A percentile compares a stretch with the other conserved stretches of the same genome.
Evolutionary conservation across 73 alveolate genomes (phyloP).

Genomic region (Blepharisma japonicum): DNA sequence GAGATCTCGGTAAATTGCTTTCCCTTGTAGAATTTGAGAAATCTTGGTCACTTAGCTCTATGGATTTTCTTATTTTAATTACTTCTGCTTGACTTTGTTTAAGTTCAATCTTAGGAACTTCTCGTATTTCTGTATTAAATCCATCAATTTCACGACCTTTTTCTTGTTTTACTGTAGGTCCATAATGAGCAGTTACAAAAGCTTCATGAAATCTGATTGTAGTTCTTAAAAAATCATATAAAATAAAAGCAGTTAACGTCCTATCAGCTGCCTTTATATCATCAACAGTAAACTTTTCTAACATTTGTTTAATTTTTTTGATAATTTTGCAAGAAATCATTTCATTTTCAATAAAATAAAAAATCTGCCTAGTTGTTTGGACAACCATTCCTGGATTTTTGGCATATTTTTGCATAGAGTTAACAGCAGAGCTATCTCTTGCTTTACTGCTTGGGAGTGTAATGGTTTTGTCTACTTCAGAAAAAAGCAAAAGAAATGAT

Average conservation of each 20-base stretch:
- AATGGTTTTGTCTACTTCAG: slow-evolving; percentile 1
- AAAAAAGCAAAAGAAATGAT: neutral
- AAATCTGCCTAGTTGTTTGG: neutral
- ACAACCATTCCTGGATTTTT: slow-evolving; percentile 15
- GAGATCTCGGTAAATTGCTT: too few species aligned
- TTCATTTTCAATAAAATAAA: slow-evolving; percentile 3
- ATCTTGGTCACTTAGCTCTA: too few species aligned
- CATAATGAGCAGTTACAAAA: too few species aligned
- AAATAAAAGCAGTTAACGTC: neutral
- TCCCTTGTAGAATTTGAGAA: too few species aligned
- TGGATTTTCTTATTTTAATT: too few species aligned
- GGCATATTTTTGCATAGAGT: neutral
- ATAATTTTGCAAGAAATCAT: neutral
- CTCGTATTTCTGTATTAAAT: too few species aligned
- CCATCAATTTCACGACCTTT: too few species aligned
- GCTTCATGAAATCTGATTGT: too few species aligned
- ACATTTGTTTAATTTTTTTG: neutral
- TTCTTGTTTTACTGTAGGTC: too few species aligned
- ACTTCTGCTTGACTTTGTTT: too few species aligned
- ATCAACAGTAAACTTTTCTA: neutral
- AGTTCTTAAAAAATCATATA: neutral
- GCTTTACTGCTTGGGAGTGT: neutral
- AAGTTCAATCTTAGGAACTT: too few species aligned
- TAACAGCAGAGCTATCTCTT: neutral
- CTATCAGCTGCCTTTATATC: neutral